Evolutionary conservation across 1,139 yeast genomes (phyloP).

Genomic region (Candida tropicalis): DNA sequence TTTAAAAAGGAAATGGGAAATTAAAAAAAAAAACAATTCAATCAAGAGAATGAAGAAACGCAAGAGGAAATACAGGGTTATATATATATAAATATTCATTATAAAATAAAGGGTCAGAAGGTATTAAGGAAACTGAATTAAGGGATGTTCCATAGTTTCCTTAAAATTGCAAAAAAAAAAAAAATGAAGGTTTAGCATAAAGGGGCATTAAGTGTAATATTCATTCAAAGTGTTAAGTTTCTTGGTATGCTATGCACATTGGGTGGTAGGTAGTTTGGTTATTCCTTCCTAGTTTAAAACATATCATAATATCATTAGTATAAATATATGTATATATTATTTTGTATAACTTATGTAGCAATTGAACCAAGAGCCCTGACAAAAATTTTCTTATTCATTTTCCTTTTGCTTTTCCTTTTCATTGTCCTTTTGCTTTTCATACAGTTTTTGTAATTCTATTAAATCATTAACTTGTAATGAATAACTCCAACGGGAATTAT

Average conservation of each 20-base stretch:
- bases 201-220: not conserved
- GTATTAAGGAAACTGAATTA: too few relatives aligned
- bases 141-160: too few relatives aligned
- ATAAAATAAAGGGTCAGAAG: too few relatives aligned
- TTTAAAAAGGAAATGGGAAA: too few relatives aligned
- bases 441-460: conserved; percentile 7
- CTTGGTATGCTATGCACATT: not conserved
- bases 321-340: not conserved
- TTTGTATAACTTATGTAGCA: too few relatives aligned
- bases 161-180: not conserved
- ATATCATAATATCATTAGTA: not conserved
- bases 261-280: too few relatives aligned
- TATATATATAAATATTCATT: too few relatives aligned
- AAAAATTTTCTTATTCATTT: too few relatives aligned
- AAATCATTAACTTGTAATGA: conserved; percentile 20
- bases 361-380: too few relatives aligned
- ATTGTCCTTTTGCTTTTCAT: not conserved
- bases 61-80: too few relatives aligned
- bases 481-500: conserved; percentile 21
- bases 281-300: not conserved
- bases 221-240: not conserved
- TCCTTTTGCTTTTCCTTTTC: not conserved
- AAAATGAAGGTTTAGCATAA: not conserved
- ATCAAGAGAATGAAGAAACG: too few relatives aligned
- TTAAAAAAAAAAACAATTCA: too few relatives aligned